Conservation (phyloP, 75 land plant species). For the Pinus taeda region DNA sequence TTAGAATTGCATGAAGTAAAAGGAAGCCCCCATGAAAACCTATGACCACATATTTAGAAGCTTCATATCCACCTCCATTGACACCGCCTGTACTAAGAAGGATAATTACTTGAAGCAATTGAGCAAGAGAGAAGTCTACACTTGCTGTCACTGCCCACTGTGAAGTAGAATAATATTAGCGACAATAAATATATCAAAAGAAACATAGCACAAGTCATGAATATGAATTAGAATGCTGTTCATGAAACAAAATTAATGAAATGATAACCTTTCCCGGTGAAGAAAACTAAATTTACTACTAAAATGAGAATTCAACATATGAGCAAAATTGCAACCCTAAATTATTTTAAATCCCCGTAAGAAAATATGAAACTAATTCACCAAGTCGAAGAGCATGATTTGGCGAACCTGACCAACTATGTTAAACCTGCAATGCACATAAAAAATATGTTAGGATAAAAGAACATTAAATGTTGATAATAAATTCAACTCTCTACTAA, state of each 20-base stretch:
- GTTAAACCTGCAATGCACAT: constrained; percentile 69
- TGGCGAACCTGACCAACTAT: constrained; percentile 83
- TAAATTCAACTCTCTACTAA: not conserved
- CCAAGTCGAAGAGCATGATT: not conserved
- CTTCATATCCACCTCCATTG: constrained; percentile 77
- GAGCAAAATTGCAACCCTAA: not conserved
- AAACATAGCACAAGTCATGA: not conserved
- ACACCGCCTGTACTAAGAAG: constrained; percentile 83
- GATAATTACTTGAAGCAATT: constrained; percentile 78
- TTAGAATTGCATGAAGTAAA: constrained; percentile 57
- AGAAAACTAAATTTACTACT: not conserved
- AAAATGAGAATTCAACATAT: constrained; percentile 1
- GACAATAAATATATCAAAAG: constrained; percentile 3
- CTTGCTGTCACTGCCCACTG: constrained; percentile 93
- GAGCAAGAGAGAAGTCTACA: constrained; percentile 72
- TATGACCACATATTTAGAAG: constrained; percentile 69
- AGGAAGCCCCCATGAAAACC: constrained; percentile 74
- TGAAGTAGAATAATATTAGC: constrained; percentile 6
- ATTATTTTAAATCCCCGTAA: not conserved
- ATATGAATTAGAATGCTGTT: no score
- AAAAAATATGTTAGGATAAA: not conserved
- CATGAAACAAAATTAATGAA: no score
- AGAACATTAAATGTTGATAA: not conserved
- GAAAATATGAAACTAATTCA: constrained; percentile 1
- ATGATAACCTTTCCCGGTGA: no score